These are phyloP conservation scores for Hirschioporus abietinus DNA, from an alignment of 768 basidiomycete species.

Conservation along the genomic window DNA sequence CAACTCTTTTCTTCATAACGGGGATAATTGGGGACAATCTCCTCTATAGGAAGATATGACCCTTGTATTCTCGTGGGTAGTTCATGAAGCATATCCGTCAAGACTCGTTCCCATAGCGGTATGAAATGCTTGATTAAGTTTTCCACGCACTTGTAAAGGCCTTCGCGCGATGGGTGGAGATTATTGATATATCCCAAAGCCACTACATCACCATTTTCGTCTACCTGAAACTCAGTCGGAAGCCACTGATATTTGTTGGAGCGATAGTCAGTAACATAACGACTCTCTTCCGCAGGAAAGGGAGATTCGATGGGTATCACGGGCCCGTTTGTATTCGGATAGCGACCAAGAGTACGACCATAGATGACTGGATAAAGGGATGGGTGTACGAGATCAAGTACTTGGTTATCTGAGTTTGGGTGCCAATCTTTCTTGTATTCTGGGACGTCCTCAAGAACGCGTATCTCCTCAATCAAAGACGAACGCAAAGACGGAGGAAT, in stretches of 20 bases:
- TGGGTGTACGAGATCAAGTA: conserved; percentile 25
- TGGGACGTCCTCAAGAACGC: conserved; percentile 18
- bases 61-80: conserved; percentile 11
- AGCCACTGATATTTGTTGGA: conserved; percentile 29
- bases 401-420: conserved; percentile 21
- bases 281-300: background rate
- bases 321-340: background rate
- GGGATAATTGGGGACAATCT: background rate
- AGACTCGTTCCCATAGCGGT: conserved; percentile 25
- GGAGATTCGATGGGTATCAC: background rate
- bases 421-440: conserved; percentile 25
- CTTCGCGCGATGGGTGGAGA: conserved; percentile 12
- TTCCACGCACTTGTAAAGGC: conserved; percentile 7
- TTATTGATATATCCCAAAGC: conserved; percentile 17
- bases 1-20: conserved; percentile 21
- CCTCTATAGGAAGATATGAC: conserved; percentile 9
- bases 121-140: conserved; percentile 24
- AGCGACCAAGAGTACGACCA: conserved; percentile 13
- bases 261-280: background rate
- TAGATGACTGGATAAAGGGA: conserved; percentile 21
- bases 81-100: conserved; percentile 16
- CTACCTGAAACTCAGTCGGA: conserved; percentile 31
- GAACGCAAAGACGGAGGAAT: conserved; percentile 12
- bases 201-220: conserved; percentile 11
- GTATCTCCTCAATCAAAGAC: conserved; percentile 9